These are phyloP conservation scores for Nigrospora osmanthi DNA, from an alignment of 2,329 filamentous ascomycete genomes.

Conservation along the genomic window DNA sequence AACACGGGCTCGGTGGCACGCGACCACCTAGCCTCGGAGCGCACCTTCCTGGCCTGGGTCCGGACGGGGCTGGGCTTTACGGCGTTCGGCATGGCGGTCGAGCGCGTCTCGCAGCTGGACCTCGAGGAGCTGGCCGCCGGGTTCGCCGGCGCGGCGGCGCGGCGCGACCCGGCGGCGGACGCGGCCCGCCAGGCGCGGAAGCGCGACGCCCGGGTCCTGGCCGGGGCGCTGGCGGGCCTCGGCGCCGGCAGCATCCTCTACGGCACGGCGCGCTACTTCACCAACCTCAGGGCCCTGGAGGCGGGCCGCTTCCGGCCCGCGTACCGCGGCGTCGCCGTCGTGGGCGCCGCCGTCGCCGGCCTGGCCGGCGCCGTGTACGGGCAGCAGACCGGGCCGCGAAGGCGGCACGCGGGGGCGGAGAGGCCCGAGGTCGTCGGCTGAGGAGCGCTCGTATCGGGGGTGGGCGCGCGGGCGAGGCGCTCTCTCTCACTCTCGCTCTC, in stretches of 20 bases:
- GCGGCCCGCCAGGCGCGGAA: slow-evolving; percentile 10
- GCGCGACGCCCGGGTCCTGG: slow-evolving; percentile 24
- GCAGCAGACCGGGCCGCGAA: no score
- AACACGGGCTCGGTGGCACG: slow-evolving; percentile 41
- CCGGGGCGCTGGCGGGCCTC: slow-evolving; percentile 32
- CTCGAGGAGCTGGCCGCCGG: slow-evolving; percentile 13
- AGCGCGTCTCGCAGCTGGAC: slow-evolving; percentile 37
- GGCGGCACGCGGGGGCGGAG: slow-evolving; percentile 7
- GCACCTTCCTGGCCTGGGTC: slow-evolving; percentile 44
- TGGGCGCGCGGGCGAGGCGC: no score
- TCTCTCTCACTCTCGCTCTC: no score
- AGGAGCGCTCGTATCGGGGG: no score
- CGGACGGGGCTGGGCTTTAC: slow-evolving; percentile 43
- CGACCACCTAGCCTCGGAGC: slow-evolving; percentile 45
- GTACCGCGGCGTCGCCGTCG: slow-evolving; percentile 19
- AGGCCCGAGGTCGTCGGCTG: neutral
- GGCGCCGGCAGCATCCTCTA: slow-evolving; percentile 37
- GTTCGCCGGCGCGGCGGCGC: slow-evolving; percentile 10
- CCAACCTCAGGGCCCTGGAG: slow-evolving; percentile 30
- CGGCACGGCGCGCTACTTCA: slow-evolving; percentile 38
- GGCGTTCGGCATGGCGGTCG: slow-evolving; percentile 40
- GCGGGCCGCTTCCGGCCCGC: slow-evolving; percentile 30
- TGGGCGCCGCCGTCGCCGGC: slow-evolving; percentile 19
- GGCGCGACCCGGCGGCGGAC: slow-evolving; percentile 5
- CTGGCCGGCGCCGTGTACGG: slow-evolving; percentile 21